Conservation (phyloP, 2,329 filamentous ascomycete species). For the Pestalotiopsis sp. region DNA sequence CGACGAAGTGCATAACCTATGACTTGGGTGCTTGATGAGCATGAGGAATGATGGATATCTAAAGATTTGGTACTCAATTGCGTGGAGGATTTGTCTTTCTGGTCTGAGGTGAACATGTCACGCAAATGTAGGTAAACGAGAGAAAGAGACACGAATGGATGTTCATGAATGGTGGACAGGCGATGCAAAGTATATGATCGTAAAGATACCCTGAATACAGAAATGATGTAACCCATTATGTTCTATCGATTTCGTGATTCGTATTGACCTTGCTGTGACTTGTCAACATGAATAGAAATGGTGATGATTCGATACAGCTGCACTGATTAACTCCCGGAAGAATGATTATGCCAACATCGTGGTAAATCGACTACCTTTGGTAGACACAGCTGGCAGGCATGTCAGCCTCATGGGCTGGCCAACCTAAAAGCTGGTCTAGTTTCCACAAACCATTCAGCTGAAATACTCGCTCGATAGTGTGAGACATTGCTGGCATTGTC, state of each 20-base stretch:
- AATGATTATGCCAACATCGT: too few species aligned
- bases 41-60: not conserved
- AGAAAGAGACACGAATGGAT: not conserved
- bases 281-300: too few species aligned
- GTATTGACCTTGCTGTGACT: not conserved
- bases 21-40: constrained; percentile 61
- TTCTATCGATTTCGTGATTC: not conserved
- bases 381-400: too few species aligned
- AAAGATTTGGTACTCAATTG: not conserved
- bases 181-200: not conserved
- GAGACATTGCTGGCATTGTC: not conserved
- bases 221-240: not conserved
- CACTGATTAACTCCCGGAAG: too few species aligned
- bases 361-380: too few species aligned
- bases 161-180: not conserved
- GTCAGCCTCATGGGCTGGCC: too few species aligned
- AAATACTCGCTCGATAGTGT: not conserved
- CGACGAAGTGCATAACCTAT: constrained; percentile 82
- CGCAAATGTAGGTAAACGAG: not conserved
- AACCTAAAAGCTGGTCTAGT: not conserved
- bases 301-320: too few species aligned
- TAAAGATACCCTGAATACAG: not conserved
- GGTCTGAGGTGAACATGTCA: not conserved
- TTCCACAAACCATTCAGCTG: not conserved
- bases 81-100: not conserved